These are phyloP conservation scores for Cystofilobasidium capitatum DNA, from an alignment of 768 basidiomycete species.

Conservation along the genomic window DNA sequence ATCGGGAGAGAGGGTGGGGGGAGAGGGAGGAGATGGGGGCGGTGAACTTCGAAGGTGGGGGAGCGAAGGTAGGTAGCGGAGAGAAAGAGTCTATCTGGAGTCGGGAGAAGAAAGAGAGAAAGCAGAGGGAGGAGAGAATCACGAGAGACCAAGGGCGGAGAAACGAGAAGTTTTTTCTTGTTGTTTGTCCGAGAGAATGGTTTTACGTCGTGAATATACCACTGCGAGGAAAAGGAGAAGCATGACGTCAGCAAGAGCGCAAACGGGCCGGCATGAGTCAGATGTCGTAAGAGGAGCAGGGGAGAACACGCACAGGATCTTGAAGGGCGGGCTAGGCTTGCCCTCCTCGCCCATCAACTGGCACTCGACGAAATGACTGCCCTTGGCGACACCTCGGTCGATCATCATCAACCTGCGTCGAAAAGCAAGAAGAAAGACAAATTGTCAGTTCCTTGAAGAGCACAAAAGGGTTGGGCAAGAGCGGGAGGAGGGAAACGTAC, in stretches of 20 bases:
- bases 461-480: conserved; percentile 15
- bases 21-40: no score
- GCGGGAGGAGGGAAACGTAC: conserved; percentile 45
- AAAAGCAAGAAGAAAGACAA: conserved; percentile 5
- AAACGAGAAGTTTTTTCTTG: no score
- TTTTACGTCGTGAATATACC: conserved; percentile 65
- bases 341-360: conserved; percentile 65
- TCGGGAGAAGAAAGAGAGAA: no score
- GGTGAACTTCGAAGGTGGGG: no score
- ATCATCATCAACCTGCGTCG: conserved; percentile 70
- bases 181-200: no score
- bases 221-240: conserved; percentile 68
- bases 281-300: neutral
- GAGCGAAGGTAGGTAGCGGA: no score
- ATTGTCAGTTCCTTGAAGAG: conserved; percentile 8
- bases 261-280: neutral
- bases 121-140: no score
- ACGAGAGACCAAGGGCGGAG: no score
- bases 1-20: no score
- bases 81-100: no score
- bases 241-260: conserved; percentile 31
- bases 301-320: neutral
- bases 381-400: conserved; percentile 71
- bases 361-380: conserved; percentile 91
- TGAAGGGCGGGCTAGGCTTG: conserved; percentile 20